phyloP scores from a whole-genome alignment of 2,329 filamentous ascomycete species.

The Septoria petroselini region DNA sequence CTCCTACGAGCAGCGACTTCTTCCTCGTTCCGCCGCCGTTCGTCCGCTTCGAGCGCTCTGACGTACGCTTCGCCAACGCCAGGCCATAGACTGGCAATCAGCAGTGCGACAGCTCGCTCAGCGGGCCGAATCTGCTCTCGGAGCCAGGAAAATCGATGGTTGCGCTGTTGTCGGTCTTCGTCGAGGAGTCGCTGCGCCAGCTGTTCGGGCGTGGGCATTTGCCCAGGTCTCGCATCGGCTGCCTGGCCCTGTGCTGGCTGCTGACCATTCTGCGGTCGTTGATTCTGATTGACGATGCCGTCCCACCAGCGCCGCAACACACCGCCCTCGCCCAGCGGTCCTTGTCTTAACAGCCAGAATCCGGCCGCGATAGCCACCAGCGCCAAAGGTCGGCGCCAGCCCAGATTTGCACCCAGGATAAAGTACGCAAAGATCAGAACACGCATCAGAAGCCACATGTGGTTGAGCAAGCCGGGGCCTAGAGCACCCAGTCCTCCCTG shows the following conservation, averaged over 20 bases:
- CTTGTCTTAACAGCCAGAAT: slow-evolving; percentile 44
- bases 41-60: slow-evolving; percentile 49
- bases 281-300: slow-evolving; percentile 39
- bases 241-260: slow-evolving; percentile 16
- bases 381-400: slow-evolving; percentile 44
- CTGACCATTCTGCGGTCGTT: slow-evolving; percentile 18
- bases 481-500: slow-evolving; percentile 24
- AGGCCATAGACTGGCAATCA: slow-evolving; percentile 60
- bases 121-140: slow-evolving; percentile 44
- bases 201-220: slow-evolving; percentile 43
- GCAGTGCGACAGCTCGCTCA: slow-evolving; percentile 59
- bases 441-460: slow-evolving; percentile 57
- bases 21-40: slow-evolving; percentile 31
- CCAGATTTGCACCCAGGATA: slow-evolving; percentile 49
- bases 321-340: slow-evolving; percentile 42
- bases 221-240: slow-evolving; percentile 18
- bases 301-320: slow-evolving; percentile 46
- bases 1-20: slow-evolving; percentile 29
- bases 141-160: slow-evolving; percentile 29
- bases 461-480: slow-evolving; percentile 40
- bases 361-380: slow-evolving; percentile 41
- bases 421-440: slow-evolving; percentile 59
- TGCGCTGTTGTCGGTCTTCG: slow-evolving; percentile 25
- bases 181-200: slow-evolving; percentile 43
- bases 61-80: slow-evolving; percentile 62